phyloP scores from a whole-genome alignment of 1,284 basidiomycete genomes.

The Ustilago shanxiensis region DNA sequence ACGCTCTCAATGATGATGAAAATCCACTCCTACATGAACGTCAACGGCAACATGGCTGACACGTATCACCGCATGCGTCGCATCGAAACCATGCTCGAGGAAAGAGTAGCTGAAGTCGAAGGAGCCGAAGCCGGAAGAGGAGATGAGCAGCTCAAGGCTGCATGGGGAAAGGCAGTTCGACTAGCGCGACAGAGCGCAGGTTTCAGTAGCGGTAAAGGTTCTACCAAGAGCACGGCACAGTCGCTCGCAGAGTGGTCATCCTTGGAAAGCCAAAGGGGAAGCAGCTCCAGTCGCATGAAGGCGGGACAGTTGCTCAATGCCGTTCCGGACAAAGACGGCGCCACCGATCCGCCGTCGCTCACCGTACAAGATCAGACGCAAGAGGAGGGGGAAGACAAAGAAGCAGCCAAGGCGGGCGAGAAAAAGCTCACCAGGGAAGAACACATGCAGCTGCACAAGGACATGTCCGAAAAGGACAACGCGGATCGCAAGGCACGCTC shows the following conservation, averaged over 20 bases:
- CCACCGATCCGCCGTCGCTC: not conserved
- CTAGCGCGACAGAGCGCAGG: constrained; percentile 25
- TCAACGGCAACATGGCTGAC: constrained; percentile 85
- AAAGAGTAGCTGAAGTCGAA: constrained; percentile 57
- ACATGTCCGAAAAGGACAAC: constrained; percentile 23
- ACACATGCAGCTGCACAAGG: constrained; percentile 42
- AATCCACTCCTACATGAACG: constrained; percentile 90
- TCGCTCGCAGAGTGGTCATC: constrained; percentile 25
- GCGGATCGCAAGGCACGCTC: constrained; percentile 22
- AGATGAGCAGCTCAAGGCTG: constrained; percentile 35
- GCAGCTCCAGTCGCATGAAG: constrained; percentile 22
- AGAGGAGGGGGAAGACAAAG: constrained; percentile 4
- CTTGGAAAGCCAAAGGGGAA: constrained; percentile 49
- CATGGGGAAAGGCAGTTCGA: constrained; percentile 43
- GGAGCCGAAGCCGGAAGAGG: constrained; percentile 34
- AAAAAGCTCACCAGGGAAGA: constrained; percentile 37
- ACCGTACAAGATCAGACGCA: constrained; percentile 9
- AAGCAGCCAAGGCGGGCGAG: not conserved
- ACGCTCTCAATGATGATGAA: constrained; percentile 93
- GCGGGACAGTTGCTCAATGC: constrained; percentile 25
- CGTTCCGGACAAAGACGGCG: not conserved
- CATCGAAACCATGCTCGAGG: constrained; percentile 58
- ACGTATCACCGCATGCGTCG: constrained; percentile 46
- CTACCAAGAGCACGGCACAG: constrained; percentile 7
- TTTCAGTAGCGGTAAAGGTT: constrained; percentile 8